Base-by-base conservation (phyloP, 805 yeast species). In the Schwanniomyces vanrijiae region DNA sequence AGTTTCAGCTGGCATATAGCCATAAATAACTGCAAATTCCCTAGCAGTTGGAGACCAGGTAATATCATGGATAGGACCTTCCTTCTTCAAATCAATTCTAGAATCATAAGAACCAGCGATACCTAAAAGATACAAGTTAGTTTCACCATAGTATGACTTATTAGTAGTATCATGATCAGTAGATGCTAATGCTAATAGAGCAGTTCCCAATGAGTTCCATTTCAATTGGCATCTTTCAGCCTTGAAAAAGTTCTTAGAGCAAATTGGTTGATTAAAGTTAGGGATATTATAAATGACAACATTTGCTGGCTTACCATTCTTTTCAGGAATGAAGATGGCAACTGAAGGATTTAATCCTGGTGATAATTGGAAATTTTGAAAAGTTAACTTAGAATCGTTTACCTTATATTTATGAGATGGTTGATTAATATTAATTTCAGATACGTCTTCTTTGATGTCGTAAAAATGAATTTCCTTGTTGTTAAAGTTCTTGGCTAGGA, bases 41-140 rank as follows among this genome's bases (percentile, higher is more conserved):
- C 96, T 81, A 16, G 96, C 89, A 43, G 90, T 83, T 49, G 98
- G 97, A 21, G 96, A 87, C 99, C 99, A 94, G 19, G 94, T 84
- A 51, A 92, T 88, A 67, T 94, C 99, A 71, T 94, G 97, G 56
- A 94, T 90, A 39, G 99, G 98, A 26, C 98, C 98, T 61, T 90
- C 96, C 58, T 88, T 85, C 52, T 88, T 90, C 58, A 94, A 81
- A 48, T 83, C 79, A 59, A 94, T 91, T 61, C 96, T 80, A 46
- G 90, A 87, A 61, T 92, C 96, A 59, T 89, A 91, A 34, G 91
- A 82, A 11, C 97, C 96, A 29, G 96, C 90, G 55, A 94, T 88
- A 50, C 96, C 96, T 55, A 95, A 77, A 50, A 94, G 68, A 64
- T 92, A 94, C 56, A 94, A 75, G 50, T 92, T 90, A 44, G 96